These are phyloP conservation scores for Amaranthus palmeri DNA, from an alignment of 148 eudicot genomes.

Conservation along the genomic window DNA sequence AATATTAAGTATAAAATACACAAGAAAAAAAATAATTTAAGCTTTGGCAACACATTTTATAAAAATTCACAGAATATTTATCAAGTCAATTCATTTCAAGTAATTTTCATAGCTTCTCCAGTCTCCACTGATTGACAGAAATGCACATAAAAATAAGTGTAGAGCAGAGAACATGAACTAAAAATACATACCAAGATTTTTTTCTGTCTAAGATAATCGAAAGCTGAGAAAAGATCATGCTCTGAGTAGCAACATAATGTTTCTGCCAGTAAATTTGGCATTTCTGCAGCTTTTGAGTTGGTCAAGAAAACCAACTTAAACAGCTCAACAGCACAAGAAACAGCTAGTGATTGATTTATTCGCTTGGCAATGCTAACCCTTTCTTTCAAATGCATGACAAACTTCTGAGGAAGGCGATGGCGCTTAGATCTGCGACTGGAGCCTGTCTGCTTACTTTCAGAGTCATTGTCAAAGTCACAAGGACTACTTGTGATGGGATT, in stretches of 20 bases:
- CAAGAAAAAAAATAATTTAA: background rate
- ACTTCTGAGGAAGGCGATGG: slow-evolving; percentile 53
- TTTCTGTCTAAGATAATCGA: slow-evolving; percentile 77
- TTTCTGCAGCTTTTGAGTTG: slow-evolving; percentile 61
- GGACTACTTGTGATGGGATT: slow-evolving; percentile 25
- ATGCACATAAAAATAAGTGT: background rate
- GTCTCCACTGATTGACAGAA: background rate
- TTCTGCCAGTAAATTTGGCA: slow-evolving; percentile 70
- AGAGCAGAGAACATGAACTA: slow-evolving; percentile 1
- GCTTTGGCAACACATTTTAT: no score
- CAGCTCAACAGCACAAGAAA: slow-evolving; percentile 85
- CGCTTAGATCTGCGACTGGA: slow-evolving; percentile 40
- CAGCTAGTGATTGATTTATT: slow-evolving; percentile 64
- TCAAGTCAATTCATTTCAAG: slow-evolving; percentile 1
- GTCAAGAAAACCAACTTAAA: slow-evolving; percentile 88
- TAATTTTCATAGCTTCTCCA: background rate
- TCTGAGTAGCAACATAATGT: slow-evolving; percentile 86
- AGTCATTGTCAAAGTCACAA: slow-evolving; percentile 32
- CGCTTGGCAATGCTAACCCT: slow-evolving; percentile 33
- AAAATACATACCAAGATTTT: slow-evolving; percentile 64
- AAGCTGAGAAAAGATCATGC: slow-evolving; percentile 93
- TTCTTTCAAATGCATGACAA: slow-evolving; percentile 54
- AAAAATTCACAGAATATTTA: background rate
- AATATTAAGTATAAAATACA: background rate
- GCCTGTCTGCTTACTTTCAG: slow-evolving; percentile 30